These are phyloP conservation scores for Lagerstroemia fauriei DNA, from an alignment of 441 rosid species.

Conservation along the genomic window DNA sequence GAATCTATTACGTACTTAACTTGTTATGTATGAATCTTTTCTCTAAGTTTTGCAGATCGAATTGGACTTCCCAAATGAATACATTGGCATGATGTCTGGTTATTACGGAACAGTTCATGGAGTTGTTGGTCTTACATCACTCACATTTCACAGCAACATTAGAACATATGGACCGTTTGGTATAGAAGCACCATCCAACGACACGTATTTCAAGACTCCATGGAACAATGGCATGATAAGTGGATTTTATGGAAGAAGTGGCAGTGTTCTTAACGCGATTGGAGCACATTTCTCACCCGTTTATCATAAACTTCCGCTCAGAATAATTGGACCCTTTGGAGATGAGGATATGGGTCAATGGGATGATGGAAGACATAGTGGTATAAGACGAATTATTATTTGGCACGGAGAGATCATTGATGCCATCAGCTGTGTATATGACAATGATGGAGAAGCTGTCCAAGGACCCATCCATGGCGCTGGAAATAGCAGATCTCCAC, in stretches of 20 bases:
- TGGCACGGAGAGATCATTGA: neutral
- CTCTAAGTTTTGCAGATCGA: too few relatives aligned
- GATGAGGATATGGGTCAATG: neutral
- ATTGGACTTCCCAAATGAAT: too few relatives aligned
- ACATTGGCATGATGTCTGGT: neutral
- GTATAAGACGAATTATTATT: neutral
- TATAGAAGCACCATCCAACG: neutral
- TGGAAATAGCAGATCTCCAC: neutral
- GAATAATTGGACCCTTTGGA: neutral
- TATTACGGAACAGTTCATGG: neutral
- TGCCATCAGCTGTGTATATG: neutral
- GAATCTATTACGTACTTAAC: too few relatives aligned
- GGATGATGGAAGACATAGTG: slow-evolving; percentile 11
- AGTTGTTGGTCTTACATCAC: neutral
- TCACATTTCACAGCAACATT: neutral
- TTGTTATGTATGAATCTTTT: too few relatives aligned
- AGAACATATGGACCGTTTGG: neutral
- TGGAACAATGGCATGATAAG: too few relatives aligned
- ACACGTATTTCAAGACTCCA: neutral
- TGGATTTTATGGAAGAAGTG: too few relatives aligned
- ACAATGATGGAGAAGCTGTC: neutral
- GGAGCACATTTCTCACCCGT: too few relatives aligned
- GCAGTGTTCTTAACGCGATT: too few relatives aligned
- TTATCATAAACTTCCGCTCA: neutral
- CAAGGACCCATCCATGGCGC: neutral